A percentile compares a stretch with the other conserved stretches of the same genome.
Evolutionary conservation across 441 rosid genomes (phyloP).

Genomic region (Aquilaria agallochum): DNA sequence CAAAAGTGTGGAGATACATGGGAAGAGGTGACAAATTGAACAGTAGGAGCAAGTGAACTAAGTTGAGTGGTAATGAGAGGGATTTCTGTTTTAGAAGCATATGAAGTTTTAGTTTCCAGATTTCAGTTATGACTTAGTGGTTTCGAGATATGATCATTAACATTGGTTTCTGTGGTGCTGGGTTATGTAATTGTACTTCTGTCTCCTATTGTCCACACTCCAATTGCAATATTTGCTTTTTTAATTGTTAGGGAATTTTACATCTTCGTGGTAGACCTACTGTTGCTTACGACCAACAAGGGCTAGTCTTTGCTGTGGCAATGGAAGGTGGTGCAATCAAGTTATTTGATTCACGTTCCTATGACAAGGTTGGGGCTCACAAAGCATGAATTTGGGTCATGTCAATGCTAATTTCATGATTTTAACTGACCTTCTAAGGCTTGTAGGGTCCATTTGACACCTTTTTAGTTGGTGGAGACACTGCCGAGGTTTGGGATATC

Average conservation of each 20-base stretch:
- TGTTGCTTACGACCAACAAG: constrained; percentile 95
- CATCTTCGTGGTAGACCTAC: constrained; percentile 90
- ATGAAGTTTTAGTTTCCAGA: no score
- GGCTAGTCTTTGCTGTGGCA: constrained; percentile 96
- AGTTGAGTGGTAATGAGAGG: no score
- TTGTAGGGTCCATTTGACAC: constrained; percentile 91
- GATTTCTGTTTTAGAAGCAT: no score
- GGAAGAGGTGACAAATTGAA: no score
- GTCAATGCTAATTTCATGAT: background rate
- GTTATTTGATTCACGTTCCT: constrained; percentile 87
- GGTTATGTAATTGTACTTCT: no score
- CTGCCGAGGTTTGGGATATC: constrained; percentile 87
- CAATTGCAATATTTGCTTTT: constrained; percentile 40
- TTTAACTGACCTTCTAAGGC: constrained; percentile 21
- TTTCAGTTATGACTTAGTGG: no score
- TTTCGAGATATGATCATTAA: no score
- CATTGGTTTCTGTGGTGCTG: no score
- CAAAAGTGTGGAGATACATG: no score
- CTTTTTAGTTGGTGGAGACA: constrained; percentile 95
- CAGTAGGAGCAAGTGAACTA: no score
- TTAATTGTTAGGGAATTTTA: constrained; percentile 80
- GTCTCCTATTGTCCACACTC: no score
- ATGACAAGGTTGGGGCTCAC: constrained; percentile 65
- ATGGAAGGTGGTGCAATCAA: constrained; percentile 99
- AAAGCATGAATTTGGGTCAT: background rate